A percentile compares a stretch with the other conserved stretches of the same genome.
These are phyloP conservation scores for Diplodia mutila DNA, from an alignment of 2,329 filamentous ascomycete genomes.

Conservation along the genomic window DNA sequence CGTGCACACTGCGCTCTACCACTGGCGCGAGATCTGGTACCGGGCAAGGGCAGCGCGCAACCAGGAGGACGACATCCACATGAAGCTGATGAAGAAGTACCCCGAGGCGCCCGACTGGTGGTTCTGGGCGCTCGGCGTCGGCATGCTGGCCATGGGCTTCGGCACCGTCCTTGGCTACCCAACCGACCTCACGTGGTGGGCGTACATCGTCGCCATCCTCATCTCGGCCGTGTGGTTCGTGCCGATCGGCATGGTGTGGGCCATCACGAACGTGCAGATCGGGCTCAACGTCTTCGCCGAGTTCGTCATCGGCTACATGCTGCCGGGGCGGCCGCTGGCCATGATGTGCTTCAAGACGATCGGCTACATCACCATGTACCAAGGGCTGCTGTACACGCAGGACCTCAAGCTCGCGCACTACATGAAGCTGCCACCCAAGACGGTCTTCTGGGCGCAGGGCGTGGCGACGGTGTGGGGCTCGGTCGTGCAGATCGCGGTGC, in stretches of 20 bases:
- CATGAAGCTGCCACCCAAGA: constrained; percentile 54
- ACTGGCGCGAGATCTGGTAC: constrained; percentile 39
- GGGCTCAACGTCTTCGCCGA: constrained; percentile 57
- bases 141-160: constrained; percentile 57
- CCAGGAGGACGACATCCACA: constrained; percentile 58
- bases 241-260: constrained; percentile 31
- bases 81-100: constrained; percentile 61
- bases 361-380: constrained; percentile 33
- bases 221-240: constrained; percentile 58
- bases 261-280: constrained; percentile 23
- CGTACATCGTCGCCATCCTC: constrained; percentile 67
- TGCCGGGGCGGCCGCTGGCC: constrained; percentile 63
- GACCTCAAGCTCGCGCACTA: constrained; percentile 39
- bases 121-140: constrained; percentile 53
- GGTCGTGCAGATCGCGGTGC: constrained; percentile 45
- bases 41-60: constrained; percentile 57
- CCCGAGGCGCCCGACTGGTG: constrained; percentile 61
- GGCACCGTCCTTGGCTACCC: constrained; percentile 58
- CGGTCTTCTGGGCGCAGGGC: constrained; percentile 56
- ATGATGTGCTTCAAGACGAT: constrained; percentile 59
- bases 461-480: constrained; percentile 49
- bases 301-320: constrained; percentile 70
- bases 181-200: constrained; percentile 74
- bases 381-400: constrained; percentile 26
- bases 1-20: constrained; percentile 55